phyloP scores from a whole-genome alignment of 1,139 yeast genomes.

The Komagataea norvegica region DNA sequence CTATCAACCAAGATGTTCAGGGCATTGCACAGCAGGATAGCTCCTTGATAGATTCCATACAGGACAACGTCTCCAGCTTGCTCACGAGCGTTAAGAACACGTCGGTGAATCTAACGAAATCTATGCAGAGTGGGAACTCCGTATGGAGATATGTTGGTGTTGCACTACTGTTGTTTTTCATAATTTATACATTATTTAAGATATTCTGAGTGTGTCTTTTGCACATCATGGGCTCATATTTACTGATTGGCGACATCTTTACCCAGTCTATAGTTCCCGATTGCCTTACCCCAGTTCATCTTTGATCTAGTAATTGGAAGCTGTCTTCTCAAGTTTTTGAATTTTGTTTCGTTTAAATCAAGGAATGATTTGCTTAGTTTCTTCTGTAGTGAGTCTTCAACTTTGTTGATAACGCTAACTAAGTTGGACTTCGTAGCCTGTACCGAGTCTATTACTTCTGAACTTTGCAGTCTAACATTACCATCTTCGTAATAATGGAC shows the following conservation, averaged over 20 bases:
- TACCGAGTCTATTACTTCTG: conserved; percentile 35
- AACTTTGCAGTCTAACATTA: conserved; percentile 72
- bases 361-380: conserved; percentile 60
- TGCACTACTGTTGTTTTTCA: conserved; percentile 57
- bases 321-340: conserved; percentile 83
- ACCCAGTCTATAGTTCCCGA: conserved; percentile 85
- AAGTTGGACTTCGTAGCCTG: background rate
- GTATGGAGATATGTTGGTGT: conserved; percentile 52
- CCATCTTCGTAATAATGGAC: conserved; percentile 97
- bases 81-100: conserved; percentile 60
- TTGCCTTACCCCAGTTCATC: conserved; percentile 93
- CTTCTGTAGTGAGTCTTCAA: conserved; percentile 62
- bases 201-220: conserved; percentile 31
- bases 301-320: conserved; percentile 88
- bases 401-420: conserved; percentile 38
- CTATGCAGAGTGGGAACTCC: conserved; percentile 53
- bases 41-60: conserved; percentile 50
- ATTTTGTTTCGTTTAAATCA: conserved; percentile 71
- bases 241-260: conserved; percentile 56
- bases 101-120: conserved; percentile 59
- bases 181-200: conserved; percentile 63
- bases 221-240: background rate
- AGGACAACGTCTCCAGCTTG: conserved; percentile 57
- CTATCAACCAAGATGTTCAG: conserved; percentile 61
- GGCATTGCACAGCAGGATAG: conserved; percentile 53